A percentile compares a stretch with the other conserved stretches of the same genome.
phyloP scores from a whole-genome alignment of 2,329 filamentous ascomycete species.

The Fusarium keratoplasticum region DNA sequence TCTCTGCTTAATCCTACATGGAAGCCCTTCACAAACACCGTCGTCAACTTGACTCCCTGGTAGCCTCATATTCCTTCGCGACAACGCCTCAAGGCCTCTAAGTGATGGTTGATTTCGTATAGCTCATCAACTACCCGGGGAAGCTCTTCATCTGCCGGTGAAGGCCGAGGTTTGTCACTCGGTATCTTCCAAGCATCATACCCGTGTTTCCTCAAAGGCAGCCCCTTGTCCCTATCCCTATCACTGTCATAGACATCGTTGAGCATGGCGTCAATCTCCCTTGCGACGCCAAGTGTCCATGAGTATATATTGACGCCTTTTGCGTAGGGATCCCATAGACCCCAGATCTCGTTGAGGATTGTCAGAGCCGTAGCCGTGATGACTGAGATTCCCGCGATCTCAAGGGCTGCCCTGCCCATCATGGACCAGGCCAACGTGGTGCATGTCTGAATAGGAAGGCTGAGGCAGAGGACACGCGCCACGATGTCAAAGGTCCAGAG shows the following conservation, averaged over 20 bases:
- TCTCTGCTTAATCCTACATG: background rate
- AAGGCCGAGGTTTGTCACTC: background rate
- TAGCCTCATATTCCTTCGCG: background rate
- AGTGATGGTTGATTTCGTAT: background rate
- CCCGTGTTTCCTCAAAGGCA: background rate
- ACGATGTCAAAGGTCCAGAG: slow-evolving; percentile 29
- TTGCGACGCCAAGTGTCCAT: slow-evolving; percentile 45
- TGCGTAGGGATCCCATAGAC: slow-evolving; percentile 43
- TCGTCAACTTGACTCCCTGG: background rate
- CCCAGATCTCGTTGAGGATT: slow-evolving; percentile 39
- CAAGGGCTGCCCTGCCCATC: background rate
- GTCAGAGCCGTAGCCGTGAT: slow-evolving; percentile 27
- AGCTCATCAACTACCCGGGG: background rate
- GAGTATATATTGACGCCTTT: slow-evolving; percentile 36
- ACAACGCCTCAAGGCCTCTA: no score
- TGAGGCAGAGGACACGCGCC: slow-evolving; percentile 18
- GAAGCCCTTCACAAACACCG: background rate
- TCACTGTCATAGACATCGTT: slow-evolving; percentile 44
- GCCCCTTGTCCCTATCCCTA: background rate
- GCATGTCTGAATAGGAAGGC: slow-evolving; percentile 33
- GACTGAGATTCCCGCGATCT: slow-evolving; percentile 10
- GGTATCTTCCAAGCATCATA: background rate
- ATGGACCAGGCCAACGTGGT: slow-evolving; percentile 17
- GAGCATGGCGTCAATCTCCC: slow-evolving; percentile 44
- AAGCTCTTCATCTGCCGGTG: background rate